phyloP scores from a whole-genome alignment of 805 yeast genomes.

The Kodamaea restingae region DNA sequence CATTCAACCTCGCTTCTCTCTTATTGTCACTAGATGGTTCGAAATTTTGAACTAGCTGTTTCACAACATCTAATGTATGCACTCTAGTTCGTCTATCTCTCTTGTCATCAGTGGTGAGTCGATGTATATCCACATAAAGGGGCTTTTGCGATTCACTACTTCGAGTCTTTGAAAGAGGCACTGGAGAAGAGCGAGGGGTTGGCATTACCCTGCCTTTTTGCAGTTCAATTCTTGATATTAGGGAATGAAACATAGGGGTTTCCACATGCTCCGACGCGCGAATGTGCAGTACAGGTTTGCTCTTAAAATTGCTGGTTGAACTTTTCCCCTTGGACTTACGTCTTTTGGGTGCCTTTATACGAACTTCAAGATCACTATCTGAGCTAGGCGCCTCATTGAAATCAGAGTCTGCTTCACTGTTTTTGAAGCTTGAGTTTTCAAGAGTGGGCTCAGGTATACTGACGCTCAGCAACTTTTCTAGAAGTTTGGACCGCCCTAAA shows the following conservation, averaged over 20 bases:
- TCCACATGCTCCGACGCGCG: no score
- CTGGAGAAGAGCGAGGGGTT: constrained; percentile 1
- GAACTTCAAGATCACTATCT: constrained; percentile 1
- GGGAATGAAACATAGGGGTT: background rate
- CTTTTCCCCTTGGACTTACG: background rate
- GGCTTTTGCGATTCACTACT: constrained; percentile 26
- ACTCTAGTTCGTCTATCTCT: constrained; percentile 24
- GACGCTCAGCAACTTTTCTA: background rate
- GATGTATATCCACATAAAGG: constrained; percentile 25
- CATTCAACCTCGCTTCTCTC: constrained; percentile 19
- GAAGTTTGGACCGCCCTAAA: constrained; percentile 1
- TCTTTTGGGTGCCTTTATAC: background rate
- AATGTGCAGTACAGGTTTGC: no score
- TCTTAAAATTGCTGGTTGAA: no score
- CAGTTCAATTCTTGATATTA: background rate
- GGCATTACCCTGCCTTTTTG: background rate
- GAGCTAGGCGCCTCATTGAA: background rate
- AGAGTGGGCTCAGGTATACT: background rate
- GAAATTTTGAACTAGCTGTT: constrained; percentile 27
- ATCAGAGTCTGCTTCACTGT: background rate
- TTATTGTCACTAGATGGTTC: constrained; percentile 15
- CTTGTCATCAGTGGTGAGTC: constrained; percentile 20
- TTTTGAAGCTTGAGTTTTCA: background rate
- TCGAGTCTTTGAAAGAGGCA: constrained; percentile 15
- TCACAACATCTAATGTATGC: constrained; percentile 36